Base-by-base conservation (phyloP, 2,329 filamentous ascomycete species). In the Colletotrichum tofieldiae region DNA sequence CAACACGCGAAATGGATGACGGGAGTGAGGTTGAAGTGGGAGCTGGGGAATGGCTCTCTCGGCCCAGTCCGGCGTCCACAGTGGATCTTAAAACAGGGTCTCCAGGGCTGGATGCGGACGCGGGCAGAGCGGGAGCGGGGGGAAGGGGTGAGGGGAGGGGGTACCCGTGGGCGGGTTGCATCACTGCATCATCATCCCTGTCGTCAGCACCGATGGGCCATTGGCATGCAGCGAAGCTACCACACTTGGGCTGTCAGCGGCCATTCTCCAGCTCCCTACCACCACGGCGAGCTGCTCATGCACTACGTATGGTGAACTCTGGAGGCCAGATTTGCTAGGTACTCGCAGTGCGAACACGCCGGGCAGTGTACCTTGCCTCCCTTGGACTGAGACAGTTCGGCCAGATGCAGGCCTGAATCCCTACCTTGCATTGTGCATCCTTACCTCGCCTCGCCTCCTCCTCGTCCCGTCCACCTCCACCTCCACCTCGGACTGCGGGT, bases 21-120 rank as follows among this genome's bases (percentile, higher is more conserved):
- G 61, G 26, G 35, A 16, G 45, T 23, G 37, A 69, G 20, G 61
- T 62, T 52, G 60, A 62, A 52, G 45, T 51, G 45, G 45, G n/a
- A 41, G 35, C 11, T n/a, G 32, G 29, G 11, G 18, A 39, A 51
- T 23, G 20, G 20, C 43, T 51, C 65, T 9, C 58, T 65, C 68
- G 56, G 65, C 64, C 51, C 64, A 68, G 59, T 51, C 59, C 68
- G 56, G 51, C 56, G 64, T 67, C 49, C 23, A 59, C 52, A 58
- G 69, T 72, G 69, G 69, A 64, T 63, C 49, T 41, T 29, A 14
- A 18, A 32, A 56, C 58, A 68, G 65, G 65, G 65, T 56, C 39
- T 5, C 12, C 23, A 63, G 41, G 65, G 49, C 58, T 51, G 65
- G 61, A 54, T 29, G 47, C 45, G 47, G 29, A 64, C 23, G 35